Evolutionary conservation across 2,329 filamentous ascomycete genomes (phyloP), one percentile per base, ranked within the genome.

Genomic region (Catunica adiposa): DNA sequence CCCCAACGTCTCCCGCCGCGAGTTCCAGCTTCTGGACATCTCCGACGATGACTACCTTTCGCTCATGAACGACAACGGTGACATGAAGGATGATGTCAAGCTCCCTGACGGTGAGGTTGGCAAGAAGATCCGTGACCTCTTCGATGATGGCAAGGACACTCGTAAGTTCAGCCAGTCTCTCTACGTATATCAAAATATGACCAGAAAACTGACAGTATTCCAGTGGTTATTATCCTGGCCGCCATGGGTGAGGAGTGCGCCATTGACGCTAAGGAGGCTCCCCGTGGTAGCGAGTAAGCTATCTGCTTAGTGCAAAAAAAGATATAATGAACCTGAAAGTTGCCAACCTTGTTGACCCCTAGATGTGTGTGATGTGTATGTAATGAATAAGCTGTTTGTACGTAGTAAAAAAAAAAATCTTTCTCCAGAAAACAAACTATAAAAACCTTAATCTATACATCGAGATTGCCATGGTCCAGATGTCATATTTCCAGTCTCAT

Each of bases 231-330:
- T 66, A 82, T 98, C 70, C 85, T 94, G 69, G 86, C 87, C 66
- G 82, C 92, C 70, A 98, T 98, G 92, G 86, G 86, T 69, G 90
- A 98, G 76, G 86, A 97, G 79, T 74, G 79, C 65, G 85, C 83
- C 67, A 84, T 96, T 70, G 89, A 96, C 69, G 85, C 83, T 74
- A 97, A 97, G 83, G 89, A 96, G 76, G 87, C 86, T 71, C 82
- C 86, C 71, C 65, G 66, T 53, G 56, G 51, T 53, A 53, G 51
- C 55, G 54, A 52, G 47, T 58, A 55, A 59, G 58, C 51, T 38
- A 20, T 44, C 52, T 25, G 40, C 42, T 38, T 57, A 31, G 38
- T 48, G 58, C 55, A 59, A 56, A 60, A 59, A 53, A 59, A 56
- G 57, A 59, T 56, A 52, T 59, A 56, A 56, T 58, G 57, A 59